Base-by-base conservation (phyloP, 2,329 filamentous ascomycete species). In the Epichloe baconii region DNA sequence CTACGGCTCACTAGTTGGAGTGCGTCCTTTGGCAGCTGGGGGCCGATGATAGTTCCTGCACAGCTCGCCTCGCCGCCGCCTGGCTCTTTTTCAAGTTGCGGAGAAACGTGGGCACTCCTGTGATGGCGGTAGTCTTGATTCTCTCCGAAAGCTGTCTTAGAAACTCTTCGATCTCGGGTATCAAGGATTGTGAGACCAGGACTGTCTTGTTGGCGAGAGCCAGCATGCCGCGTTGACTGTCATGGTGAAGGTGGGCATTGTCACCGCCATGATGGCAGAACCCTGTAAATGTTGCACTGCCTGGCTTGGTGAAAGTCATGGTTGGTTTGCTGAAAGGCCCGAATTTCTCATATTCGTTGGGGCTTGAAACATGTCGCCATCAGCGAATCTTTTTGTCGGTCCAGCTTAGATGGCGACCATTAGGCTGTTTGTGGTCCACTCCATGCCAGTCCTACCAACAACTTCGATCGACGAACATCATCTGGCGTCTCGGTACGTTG, bases 91-190 rank as follows among this genome's bases (percentile, higher is more conserved):
- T 52, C 14, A 63, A 41, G 15, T 54, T 48, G 49, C 58, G 49
- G n/a, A 51, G 7, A 12, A 51, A 48, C 10, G 57, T 38, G 3
- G 58, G 54, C 17, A 64, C 47, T 14, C 61, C 61, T 0, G 61
- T 62, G 21, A 47, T 23, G 10, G 48, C 49, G 7, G 52, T 38
- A 4, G 21, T 53, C 36, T 54, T 56, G 35, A 35, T 21, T 15
- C 49, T 54, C 41, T 45, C 35, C 5, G 37, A 36, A 14, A 60
- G 35, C n/a, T 45, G 35, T 15, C 26, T 42, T 12, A 58, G 51
- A 8, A 61, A 52, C 4, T 21, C 42, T 50, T 58, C 56, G 17
- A 60, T 34, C 46, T 61, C 58, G n/a, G 55, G 51, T 4, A 57
- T 47, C 26, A 48, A 55, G 3, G 52, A 35, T 7, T 53, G 45